Evolutionary conservation across 164 flowering plant genomes (phyloP).

Genomic region (Kingdonia uniflora): DNA sequence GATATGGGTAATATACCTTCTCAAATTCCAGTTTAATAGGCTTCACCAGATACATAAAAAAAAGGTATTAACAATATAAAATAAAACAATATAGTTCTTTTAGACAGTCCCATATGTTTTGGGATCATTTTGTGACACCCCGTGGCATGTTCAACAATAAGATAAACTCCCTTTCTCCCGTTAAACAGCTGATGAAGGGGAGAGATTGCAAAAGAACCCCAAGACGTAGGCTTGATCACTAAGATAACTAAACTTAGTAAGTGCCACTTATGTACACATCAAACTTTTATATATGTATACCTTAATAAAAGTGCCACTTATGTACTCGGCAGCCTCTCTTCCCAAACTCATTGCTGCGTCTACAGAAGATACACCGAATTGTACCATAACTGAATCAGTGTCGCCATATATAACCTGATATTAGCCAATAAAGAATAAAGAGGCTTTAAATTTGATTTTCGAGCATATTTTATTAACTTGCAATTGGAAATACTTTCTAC

Average conservation of each 20-base stretch:
- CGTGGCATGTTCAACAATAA: no score
- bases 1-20: conserved; percentile 94
- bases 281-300: conserved; percentile 20
- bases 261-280: no score
- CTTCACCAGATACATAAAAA: conserved; percentile 26
- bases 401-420: conserved; percentile 91
- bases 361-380: conserved; percentile 78
- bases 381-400: conserved; percentile 99
- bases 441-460: background rate
- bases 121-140: no score
- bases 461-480: background rate
- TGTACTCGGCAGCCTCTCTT: conserved; percentile 89
- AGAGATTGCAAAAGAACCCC: no score
- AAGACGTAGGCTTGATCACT: no score
- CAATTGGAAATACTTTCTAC: no score
- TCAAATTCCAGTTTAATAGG: conserved; percentile 98
- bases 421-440: conserved; percentile 4
- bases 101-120: no score
- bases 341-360: conserved; percentile 90
- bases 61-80: background rate
- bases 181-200: no score
- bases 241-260: no score
- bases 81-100: background rate
- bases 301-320: conserved; percentile 78
- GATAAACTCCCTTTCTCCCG: no score